phyloP scores from a whole-genome alignment of 495 filamentous ascomycete genomes.

The Tuber aestivum region DNA sequence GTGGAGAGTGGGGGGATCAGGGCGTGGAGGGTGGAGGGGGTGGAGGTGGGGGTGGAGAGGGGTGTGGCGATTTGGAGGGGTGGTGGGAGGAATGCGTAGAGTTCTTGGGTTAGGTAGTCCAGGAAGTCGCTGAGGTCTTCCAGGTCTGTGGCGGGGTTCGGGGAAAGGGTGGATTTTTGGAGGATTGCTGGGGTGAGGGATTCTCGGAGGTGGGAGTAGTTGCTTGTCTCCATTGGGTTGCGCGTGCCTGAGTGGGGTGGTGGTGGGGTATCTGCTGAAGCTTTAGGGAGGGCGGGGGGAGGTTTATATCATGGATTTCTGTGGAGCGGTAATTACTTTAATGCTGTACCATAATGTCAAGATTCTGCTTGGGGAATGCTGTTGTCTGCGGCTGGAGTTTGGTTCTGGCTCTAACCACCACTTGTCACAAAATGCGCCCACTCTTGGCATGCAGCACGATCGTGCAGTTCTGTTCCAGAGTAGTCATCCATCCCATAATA shows the following conservation, averaged over 20 bases:
- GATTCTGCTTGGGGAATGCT: background rate
- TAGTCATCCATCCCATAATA: background rate
- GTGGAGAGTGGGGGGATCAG: constrained; percentile 45
- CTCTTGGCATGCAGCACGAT: constrained; percentile 25
- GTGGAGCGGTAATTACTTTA: background rate
- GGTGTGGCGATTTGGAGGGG: constrained; percentile 51
- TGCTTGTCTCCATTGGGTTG: constrained; percentile 44
- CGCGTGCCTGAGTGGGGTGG: background rate
- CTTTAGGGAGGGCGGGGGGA: too few relatives aligned
- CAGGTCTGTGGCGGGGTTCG: constrained; percentile 46
- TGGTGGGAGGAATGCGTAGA: constrained; percentile 59
- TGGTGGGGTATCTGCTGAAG: constrained; percentile 7
- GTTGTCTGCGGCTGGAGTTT: constrained; percentile 7
- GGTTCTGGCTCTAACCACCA: background rate
- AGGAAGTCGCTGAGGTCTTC: constrained; percentile 70
- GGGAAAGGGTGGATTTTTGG: constrained; percentile 29
- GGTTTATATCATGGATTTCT: background rate
- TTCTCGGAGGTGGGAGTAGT: constrained; percentile 67
- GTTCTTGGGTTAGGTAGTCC: constrained; percentile 64
- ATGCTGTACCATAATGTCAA: background rate
- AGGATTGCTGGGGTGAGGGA: constrained; percentile 57
- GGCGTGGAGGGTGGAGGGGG: constrained; percentile 48
- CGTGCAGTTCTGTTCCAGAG: background rate
- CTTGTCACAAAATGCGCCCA: background rate
- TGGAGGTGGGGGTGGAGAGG: constrained; percentile 51